These are phyloP conservation scores for Endotrypanum monterogeii DNA, from an alignment of 208 protist genomes.

Conservation along the genomic window DNA sequence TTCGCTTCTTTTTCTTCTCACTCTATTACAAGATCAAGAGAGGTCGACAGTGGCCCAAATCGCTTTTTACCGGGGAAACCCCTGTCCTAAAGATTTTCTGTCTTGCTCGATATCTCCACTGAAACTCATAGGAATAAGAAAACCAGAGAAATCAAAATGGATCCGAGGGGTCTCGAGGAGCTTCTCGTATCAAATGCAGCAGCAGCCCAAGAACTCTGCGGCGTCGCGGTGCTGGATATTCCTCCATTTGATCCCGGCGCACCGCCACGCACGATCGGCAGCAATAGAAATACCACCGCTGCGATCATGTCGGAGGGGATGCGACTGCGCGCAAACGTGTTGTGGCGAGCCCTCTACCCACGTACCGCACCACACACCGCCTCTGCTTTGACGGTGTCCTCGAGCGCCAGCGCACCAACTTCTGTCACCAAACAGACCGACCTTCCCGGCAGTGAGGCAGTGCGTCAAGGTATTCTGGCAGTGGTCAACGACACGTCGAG, in stretches of 20 bases:
- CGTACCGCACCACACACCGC: slow-evolving; percentile 23
- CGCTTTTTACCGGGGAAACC: background rate
- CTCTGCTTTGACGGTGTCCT: background rate
- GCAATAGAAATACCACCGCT: background rate
- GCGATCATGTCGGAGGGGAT: slow-evolving; percentile 23
- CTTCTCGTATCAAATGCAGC: slow-evolving; percentile 45
- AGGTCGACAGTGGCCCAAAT: background rate
- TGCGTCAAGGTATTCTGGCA: slow-evolving; percentile 15
- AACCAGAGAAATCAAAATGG: background rate
- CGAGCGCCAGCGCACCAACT: background rate
- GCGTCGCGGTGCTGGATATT: slow-evolving; percentile 29
- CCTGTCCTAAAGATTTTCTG: too few species aligned
- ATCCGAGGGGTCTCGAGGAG: slow-evolving; percentile 10
- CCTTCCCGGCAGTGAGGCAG: background rate
- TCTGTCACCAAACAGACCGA: background rate
- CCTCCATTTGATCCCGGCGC: slow-evolving; percentile 21
- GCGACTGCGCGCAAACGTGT: slow-evolving; percentile 33
- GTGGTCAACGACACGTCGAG: slow-evolving; percentile 9
- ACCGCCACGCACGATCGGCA: background rate
- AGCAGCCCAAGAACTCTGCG: slow-evolving; percentile 39
- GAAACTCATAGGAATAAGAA: background rate
- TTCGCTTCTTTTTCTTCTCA: background rate
- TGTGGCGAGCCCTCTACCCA: slow-evolving; percentile 52
- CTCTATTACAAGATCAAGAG: too few species aligned
- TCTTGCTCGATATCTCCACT: background rate